Base-by-base conservation (phyloP, 2,329 filamentous ascomycete species). In the Sporothrix humicola region DNA sequence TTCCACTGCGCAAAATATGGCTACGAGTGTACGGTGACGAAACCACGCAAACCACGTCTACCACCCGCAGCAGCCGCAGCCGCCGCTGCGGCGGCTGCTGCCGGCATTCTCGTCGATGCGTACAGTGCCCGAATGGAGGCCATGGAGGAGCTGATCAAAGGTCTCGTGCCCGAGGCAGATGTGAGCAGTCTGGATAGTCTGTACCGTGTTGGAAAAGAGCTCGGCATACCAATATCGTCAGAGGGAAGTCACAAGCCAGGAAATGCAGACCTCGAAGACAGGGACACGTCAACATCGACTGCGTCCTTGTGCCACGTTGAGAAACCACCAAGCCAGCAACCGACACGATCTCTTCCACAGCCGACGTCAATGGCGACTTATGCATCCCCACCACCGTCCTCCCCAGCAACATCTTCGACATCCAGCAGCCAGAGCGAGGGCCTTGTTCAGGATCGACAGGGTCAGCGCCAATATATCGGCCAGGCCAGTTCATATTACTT, bases 381-480 rank as follows among this genome's bases (percentile, higher is more conserved):
- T n/a, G 12, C 68, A 31, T 58, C 52, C 1, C 52, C 50, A 5
- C 17, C 52, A 42, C 31, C 68, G 12, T 58, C 68, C 10, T 59
- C 68, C 1, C 54, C 54, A 15, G 23, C 69, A 0, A 17, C 31
- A 0, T 26, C 68, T 1, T 37, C 68, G 2, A 7, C 66, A 48
- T 54, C 66, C 48, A 50, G 44, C 66, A 69, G 15, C 66, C 66
- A 72, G 8, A 69, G 82, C 31, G 81, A 83, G 61, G 76, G 78
- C 37, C 73, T 82, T 37, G 78, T 84, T 13, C 82, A 81, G 3
- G 83, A 84, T 75, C 82, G 82, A 75, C 83, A 84, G 73, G 83
- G 82, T 6, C 82, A 84, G 77, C 80, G 79, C 23, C 83, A 84
- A 75, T 84, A 83, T 76, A 84, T 84, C 74, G 83, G 83, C 0